Evolutionary conservation across 768 basidiomycete genomes (phyloP).

Genomic region (Brasilioporus rufonigricans): DNA sequence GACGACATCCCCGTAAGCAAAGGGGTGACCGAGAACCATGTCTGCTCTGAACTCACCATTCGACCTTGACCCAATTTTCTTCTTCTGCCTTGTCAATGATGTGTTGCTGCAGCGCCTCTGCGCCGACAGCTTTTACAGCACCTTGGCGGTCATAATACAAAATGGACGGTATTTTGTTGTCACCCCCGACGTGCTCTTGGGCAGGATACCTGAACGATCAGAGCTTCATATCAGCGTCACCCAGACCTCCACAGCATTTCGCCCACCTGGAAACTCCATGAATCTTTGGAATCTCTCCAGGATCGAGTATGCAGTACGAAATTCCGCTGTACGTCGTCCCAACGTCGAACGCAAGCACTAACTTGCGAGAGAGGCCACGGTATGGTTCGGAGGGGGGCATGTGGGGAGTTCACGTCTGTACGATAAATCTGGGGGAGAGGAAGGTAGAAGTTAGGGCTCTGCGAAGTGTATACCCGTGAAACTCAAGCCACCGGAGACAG

Average conservation of each 20-base stretch:
- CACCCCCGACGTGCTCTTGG: conserved; percentile 44
- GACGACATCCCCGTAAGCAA: not conserved
- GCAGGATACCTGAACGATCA: conserved; percentile 42
- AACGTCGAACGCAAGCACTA: conserved; percentile 44
- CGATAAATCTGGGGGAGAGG: not conserved
- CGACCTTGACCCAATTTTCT: conserved; percentile 1
- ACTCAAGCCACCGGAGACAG: not conserved
- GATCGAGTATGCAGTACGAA: conserved; percentile 36
- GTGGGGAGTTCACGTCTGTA: not conserved
- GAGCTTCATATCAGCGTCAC: not conserved
- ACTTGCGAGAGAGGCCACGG: conserved; percentile 37
- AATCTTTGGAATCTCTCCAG: conserved; percentile 29
- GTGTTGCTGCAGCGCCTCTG: conserved; percentile 26
- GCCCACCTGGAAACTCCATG: conserved; percentile 28
- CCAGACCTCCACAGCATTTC: not conserved
- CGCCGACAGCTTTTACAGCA: conserved; percentile 40
- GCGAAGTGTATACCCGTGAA: not conserved
- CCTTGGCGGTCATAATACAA: conserved; percentile 22
- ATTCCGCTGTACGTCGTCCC: conserved; percentile 44
- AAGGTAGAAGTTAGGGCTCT: not conserved
- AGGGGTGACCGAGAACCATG: not conserved
- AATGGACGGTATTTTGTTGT: conserved; percentile 46
- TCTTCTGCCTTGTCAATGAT: conserved; percentile 4
- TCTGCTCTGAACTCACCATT: not conserved
- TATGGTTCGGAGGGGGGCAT: conserved; percentile 34